Percentiles rank a stretch among this genome's conserved stretches.
phyloP scores from a whole-genome alignment of 495 filamentous ascomycete species.

The Lophiostoma macrostomum region DNA sequence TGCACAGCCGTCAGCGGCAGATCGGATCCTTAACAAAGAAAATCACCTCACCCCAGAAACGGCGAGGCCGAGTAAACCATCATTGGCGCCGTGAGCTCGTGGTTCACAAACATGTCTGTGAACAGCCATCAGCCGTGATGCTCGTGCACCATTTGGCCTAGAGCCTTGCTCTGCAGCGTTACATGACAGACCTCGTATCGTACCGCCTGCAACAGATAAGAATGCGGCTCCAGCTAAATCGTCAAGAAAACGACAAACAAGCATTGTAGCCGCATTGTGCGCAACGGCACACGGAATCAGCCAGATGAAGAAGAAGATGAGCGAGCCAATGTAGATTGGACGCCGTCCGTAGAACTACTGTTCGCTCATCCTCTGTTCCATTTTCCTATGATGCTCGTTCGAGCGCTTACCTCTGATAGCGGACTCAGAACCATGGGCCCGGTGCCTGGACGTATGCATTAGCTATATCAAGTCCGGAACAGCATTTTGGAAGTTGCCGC shows the following conservation, averaged over 20 bases:
- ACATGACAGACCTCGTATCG: slow-evolving; percentile 80
- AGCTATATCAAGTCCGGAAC: slow-evolving; percentile 12
- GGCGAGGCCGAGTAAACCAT: slow-evolving; percentile 79
- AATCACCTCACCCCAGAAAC: slow-evolving; percentile 58
- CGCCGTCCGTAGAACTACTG: slow-evolving; percentile 87
- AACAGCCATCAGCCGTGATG: slow-evolving; percentile 8
- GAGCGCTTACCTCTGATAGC: slow-evolving; percentile 14
- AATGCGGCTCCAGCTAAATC: slow-evolving; percentile 84
- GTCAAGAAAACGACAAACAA: slow-evolving; percentile 77
- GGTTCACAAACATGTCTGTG: slow-evolving; percentile 41
- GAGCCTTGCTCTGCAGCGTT: slow-evolving; percentile 38
- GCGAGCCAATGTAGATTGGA: slow-evolving; percentile 76
- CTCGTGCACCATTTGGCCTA: slow-evolving; percentile 1
- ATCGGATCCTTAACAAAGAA: slow-evolving; percentile 36
- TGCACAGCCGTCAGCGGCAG: not conserved
- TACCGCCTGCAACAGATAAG: slow-evolving; percentile 82
- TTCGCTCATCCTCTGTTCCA: slow-evolving; percentile 13
- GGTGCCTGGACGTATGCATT: slow-evolving; percentile 14
- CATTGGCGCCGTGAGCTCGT: slow-evolving; percentile 70
- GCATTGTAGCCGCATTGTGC: slow-evolving; percentile 73
- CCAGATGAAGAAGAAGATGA: slow-evolving; percentile 76
- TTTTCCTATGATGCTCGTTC: slow-evolving; percentile 11
- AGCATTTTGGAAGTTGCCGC: no score
- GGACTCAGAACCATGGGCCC: slow-evolving; percentile 13
- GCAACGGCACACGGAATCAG: slow-evolving; percentile 85